Conservation (phyloP, 2,329 filamentous ascomycete species). For the Aspergillaceae sp. region DNA sequence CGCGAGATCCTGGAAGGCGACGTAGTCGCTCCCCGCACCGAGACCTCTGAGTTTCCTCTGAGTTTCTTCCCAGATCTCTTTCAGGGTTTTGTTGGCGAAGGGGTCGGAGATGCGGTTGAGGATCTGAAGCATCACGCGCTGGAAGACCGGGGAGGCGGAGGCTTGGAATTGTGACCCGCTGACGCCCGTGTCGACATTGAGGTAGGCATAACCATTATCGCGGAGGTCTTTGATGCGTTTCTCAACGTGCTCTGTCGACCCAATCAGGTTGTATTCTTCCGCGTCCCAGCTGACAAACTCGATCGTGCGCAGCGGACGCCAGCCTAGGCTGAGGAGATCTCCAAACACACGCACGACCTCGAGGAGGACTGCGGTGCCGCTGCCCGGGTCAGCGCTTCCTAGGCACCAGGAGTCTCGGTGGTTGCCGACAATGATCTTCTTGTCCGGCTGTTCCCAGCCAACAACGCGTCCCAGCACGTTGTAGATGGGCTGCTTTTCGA, state of each 20-base stretch:
- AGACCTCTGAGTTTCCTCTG: constrained; percentile 55
- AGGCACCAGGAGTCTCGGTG: constrained; percentile 91
- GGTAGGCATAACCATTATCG: constrained; percentile 69
- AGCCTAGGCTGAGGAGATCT: constrained; percentile 65
- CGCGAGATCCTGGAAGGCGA: constrained; percentile 83
- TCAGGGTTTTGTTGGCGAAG: constrained; percentile 59
- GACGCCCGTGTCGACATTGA: constrained; percentile 83
- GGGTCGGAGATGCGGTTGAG: constrained; percentile 70
- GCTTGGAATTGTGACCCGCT: constrained; percentile 67
- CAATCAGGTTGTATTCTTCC: constrained; percentile 84
- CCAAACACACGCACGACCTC: constrained; percentile 82
- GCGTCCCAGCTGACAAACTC: constrained; percentile 97
- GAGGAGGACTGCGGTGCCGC: constrained; percentile 82
- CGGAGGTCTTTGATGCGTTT: constrained; percentile 66
- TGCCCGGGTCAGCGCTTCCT: constrained; percentile 76
- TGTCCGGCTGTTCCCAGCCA: constrained; percentile 74
- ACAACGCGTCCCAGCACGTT: constrained; percentile 79
- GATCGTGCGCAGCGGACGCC: constrained; percentile 87
- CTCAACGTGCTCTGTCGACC: constrained; percentile 92
- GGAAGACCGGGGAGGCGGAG: constrained; percentile 71
- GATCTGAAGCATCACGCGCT: constrained; percentile 61
- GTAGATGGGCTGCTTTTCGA: constrained; percentile 74
- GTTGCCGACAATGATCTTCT: constrained; percentile 83
- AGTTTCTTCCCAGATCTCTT: constrained; percentile 63
- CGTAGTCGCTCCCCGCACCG: constrained; percentile 71